Evolutionary conservation across 2,329 filamentous ascomycete species (phyloP).

Genomic region (Aspergillus tanneri): DNA sequence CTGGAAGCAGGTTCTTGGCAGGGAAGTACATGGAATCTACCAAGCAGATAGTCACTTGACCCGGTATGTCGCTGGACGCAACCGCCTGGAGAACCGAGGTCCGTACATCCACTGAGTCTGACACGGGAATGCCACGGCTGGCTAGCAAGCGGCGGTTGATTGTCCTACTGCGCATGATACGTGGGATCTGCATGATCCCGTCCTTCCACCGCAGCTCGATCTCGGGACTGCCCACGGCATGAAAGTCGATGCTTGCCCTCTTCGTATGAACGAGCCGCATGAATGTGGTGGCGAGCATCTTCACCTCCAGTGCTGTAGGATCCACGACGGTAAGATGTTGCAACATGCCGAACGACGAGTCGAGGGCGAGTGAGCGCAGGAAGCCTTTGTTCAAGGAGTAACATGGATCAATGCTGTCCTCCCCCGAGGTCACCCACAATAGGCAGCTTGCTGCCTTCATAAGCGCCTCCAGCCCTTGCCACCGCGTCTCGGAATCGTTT

Average conservation of each 20-base stretch:
- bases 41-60: no score
- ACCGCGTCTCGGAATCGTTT: background rate
- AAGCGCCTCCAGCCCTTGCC: background rate
- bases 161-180: background rate
- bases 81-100: background rate
- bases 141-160: background rate
- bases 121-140: background rate
- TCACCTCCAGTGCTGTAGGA: background rate
- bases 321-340: constrained; percentile 1
- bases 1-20: background rate
- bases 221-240: background rate
- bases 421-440: constrained; percentile 4
- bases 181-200: constrained; percentile 1
- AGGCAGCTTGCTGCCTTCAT: background rate
- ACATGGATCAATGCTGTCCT: background rate
- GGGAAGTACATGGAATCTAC: no score
- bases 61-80: no score
- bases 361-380: background rate
- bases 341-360: background rate
- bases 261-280: background rate
- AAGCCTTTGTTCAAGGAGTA: background rate
- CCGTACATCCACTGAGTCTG: background rate
- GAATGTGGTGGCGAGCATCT: background rate
- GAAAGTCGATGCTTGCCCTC: no score
- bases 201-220: background rate